phyloP scores from a whole-genome alignment of 257 asterid species.

The Echium plantagineum region DNA sequence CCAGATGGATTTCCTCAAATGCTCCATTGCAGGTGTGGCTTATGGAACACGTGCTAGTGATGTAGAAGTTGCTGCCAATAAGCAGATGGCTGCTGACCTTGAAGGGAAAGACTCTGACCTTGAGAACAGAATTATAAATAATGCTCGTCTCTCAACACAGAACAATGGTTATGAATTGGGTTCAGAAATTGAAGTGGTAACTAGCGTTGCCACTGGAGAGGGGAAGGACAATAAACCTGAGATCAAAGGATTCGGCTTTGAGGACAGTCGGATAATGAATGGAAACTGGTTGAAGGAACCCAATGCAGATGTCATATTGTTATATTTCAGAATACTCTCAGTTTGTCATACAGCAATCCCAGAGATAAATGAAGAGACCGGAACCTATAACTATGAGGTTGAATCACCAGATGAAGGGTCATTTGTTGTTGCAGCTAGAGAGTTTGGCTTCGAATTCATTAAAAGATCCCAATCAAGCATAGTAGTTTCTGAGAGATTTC shows the following conservation, averaged over 20 bases:
- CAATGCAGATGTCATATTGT: slow-evolving; percentile 40
- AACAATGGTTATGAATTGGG: slow-evolving; percentile 18
- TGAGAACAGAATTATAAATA: slow-evolving; percentile 12
- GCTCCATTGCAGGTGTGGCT: slow-evolving; percentile 80
- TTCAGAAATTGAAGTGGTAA: slow-evolving; percentile 67
- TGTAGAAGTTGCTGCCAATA: slow-evolving; percentile 88
- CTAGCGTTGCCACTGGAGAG: slow-evolving; percentile 45
- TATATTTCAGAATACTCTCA: slow-evolving; percentile 72
- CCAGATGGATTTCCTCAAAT: slow-evolving; percentile 94
- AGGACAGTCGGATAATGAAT: slow-evolving; percentile 66
- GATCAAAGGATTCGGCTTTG: slow-evolving; percentile 83
- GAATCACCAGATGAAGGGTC: slow-evolving; percentile 95
- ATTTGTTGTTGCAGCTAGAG: slow-evolving; percentile 90
- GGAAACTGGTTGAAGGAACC: slow-evolving; percentile 84
- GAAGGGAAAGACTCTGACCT: slow-evolving; percentile 39
- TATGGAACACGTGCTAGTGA: slow-evolving; percentile 78
- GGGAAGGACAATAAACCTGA: slow-evolving; percentile 34
- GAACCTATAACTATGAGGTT: slow-evolving; percentile 63
- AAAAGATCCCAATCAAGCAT: slow-evolving; percentile 75
- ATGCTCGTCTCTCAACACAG: slow-evolving; percentile 30
- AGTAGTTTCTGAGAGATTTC: slow-evolving; percentile 57
- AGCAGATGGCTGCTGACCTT: slow-evolving; percentile 77
- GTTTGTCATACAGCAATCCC: slow-evolving; percentile 93
- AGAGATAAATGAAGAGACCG: slow-evolving; percentile 68
- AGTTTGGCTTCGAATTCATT: slow-evolving; percentile 87